Base-by-base conservation (phyloP, 345 rosid genomes). In the Lepidium sativum region DNA sequence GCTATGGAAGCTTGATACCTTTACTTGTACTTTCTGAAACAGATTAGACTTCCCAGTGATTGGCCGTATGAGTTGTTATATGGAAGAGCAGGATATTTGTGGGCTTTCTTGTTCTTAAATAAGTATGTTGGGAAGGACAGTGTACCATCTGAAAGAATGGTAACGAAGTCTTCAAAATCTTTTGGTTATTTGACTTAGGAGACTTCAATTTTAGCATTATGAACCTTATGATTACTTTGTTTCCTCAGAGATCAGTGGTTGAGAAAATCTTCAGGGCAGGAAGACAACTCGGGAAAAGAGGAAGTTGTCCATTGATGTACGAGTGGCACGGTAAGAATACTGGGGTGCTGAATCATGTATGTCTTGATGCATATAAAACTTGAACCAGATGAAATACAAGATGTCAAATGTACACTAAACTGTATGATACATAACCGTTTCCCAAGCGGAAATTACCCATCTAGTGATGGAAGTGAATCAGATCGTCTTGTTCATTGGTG, bases 401-500 rank as follows among this genome's bases (percentile, higher is more conserved):
- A 83, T 77, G 79, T 87, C 12, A 81, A 77, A 74, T 72, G 58
- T 16, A 80, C 88, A 5, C 78, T 87, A 33, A 75, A 44, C 10
- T 84, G 80, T 69, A 80, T 83, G 86, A 78, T 84, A 25, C 76
- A 48, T 40, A 74, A 83, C 62, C 77, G 76, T 6, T 80, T 84
- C 44, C 78, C 84, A 0, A 74, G 86, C 16, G 86, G 86, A 41
- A 84, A 87, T 65, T 84, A 84, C 78, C 81, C 53, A 50, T 81
- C 81, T 11, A 84, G 86, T 10, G 78, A 83, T 79, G 73, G 77
- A 56, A 86, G 51, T 11, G 64, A 75, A 48, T 48, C 39, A 17
- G 87, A 83, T 52, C 70, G 58, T 27, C 86, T 84, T 44, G 86
- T 87, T 51, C 95, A 87, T 52, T 84, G 95, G 90, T 87, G 90